Base-by-base conservation (phyloP, 345 rosid species). In the Lepidium africanum region DNA sequence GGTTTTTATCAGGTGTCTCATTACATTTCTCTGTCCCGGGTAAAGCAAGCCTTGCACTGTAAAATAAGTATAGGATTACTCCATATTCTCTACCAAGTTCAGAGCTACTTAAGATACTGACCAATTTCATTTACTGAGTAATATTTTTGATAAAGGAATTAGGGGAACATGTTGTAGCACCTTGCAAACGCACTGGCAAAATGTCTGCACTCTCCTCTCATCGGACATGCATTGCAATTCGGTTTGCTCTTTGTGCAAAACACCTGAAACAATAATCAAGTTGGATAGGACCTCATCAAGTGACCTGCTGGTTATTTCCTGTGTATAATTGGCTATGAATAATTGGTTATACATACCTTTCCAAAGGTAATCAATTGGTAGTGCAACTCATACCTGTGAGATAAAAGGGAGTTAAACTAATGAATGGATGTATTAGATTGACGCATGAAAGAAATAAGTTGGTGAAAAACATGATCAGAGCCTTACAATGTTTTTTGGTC, bases 131-230 rank as follows among this genome's bases (percentile, higher is more conserved):
- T 32, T 45, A 38, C 71, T 52, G 61, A 23, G 19, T 15, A 17
- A 8, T 47, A 36, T 33, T 17, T 35, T 47, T 16, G 37, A 41
- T 30, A 1, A 17, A 71, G 27, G 14, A 46, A 41, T 50, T 23
- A 66, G 15, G 40, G 63, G 70, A 48, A 36, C 56, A 71, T 38
- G 38, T 56, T 23, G 63, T 43, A 38, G 74, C 10, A 91, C 99
- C 99, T 94, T 83, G 99, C 97, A 80, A 91, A 94, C 36, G 96
- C 99, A 79, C 99, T 94, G 6, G 99, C 97, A 76, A 94, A 94
- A 69, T 94, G 97, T 79, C 97, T 86, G 77, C 99, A 94, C 67
- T 91, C 99, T 70, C 93, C 96, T 83, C 97, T 84, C 97, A 94
- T 87, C 1, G 97, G 99, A 72, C 99, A 94, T 27, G 96, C 91